These are phyloP conservation scores for Magnaporthiopsis rhizophila DNA, from an alignment of 2,329 filamentous ascomycete genomes.

Conservation along the genomic window DNA sequence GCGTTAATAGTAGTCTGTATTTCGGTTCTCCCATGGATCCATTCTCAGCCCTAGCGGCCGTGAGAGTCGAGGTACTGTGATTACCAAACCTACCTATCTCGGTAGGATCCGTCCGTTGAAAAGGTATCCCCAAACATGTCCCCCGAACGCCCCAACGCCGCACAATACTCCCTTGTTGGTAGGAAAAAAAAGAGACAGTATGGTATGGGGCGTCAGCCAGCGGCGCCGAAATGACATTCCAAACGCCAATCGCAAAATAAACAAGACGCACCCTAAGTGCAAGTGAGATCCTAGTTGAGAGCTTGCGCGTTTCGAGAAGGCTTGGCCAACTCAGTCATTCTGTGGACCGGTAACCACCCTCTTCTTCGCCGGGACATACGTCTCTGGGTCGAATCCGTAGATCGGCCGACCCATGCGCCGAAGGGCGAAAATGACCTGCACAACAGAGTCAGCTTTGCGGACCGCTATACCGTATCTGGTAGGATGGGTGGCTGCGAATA, in stretches of 20 bases:
- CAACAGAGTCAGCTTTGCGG: slow-evolving; percentile 6
- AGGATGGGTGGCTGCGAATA: slow-evolving; percentile 8
- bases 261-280: not conserved
- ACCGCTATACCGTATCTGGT: too few species aligned
- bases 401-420: slow-evolving; percentile 41
- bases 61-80: too few species aligned
- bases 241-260: not conserved
- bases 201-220: not conserved
- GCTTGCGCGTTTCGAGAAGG: not conserved
- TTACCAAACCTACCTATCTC: not conserved
- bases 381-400: slow-evolving; percentile 48
- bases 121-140: too few species aligned
- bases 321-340: not conserved
- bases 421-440: slow-evolving; percentile 47
- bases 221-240: not conserved
- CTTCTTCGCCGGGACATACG: slow-evolving; percentile 16
- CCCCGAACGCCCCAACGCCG: not conserved
- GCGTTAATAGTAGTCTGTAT: not conserved
- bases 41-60: too few species aligned
- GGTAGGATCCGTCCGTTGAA: not conserved
- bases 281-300: not conserved
- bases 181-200: not conserved
- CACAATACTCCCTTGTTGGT: not conserved
- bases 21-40: not conserved
- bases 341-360: not conserved